phyloP scores from a whole-genome alignment of 495 filamentous ascomycete species.

The Annulohypoxylon stygium region DNA sequence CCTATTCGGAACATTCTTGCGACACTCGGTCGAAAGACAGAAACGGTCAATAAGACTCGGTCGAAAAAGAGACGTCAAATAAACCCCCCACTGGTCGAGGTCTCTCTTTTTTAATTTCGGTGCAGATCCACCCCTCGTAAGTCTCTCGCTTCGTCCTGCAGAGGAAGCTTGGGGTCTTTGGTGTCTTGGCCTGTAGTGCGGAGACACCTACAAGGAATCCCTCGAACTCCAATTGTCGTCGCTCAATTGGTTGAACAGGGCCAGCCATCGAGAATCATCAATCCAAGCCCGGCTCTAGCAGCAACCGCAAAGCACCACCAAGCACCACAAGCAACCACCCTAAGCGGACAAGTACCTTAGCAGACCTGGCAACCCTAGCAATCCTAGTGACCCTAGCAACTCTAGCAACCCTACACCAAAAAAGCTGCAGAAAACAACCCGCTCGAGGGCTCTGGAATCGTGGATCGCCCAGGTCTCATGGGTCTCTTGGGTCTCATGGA shows the following conservation, averaged over 20 bases:
- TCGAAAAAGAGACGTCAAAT: slow-evolving; percentile 9
- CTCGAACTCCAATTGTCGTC: slow-evolving; percentile 44
- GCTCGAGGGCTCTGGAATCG: slow-evolving; percentile 38
- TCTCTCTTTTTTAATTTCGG: slow-evolving; percentile 45
- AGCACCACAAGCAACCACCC: slow-evolving; percentile 7
- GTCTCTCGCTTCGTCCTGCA: slow-evolving; percentile 50
- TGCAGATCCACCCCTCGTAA: slow-evolving; percentile 50
- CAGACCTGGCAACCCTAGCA: background rate
- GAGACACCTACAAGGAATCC: slow-evolving; percentile 43
- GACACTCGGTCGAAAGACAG: slow-evolving; percentile 10
- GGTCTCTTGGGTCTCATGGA: slow-evolving; percentile 30
- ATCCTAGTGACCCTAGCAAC: background rate
- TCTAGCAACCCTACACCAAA: slow-evolving; percentile 7
- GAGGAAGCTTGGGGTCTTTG: slow-evolving; percentile 42
- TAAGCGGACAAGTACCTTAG: background rate
- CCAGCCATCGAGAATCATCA: slow-evolving; percentile 41
- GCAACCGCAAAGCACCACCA: slow-evolving; percentile 23
- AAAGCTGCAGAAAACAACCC: slow-evolving; percentile 28
- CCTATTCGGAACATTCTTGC: background rate
- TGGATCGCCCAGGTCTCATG: slow-evolving; percentile 43
- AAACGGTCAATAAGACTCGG: background rate
- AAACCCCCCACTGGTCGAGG: slow-evolving; percentile 39
- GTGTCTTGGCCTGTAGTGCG: slow-evolving; percentile 42
- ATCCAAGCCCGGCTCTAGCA: slow-evolving; percentile 33
- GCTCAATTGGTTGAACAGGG: slow-evolving; percentile 41